Base-by-base conservation (phyloP, 202 grass and related monocot genomes). In the Cymbopogon flexuosus region DNA sequence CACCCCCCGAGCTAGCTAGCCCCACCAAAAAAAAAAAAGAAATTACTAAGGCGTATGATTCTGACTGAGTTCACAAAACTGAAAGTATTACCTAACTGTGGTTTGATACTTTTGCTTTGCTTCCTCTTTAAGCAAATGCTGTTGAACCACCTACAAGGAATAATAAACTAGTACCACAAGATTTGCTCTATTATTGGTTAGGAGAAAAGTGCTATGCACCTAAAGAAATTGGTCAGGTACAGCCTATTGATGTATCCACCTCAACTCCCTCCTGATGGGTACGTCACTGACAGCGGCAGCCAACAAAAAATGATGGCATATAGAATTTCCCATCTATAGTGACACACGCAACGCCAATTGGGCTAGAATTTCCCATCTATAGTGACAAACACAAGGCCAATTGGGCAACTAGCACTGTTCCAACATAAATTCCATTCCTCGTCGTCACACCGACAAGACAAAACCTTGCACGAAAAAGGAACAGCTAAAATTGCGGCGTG, bases 241-340 rank as follows among this genome's bases (percentile, higher is more conserved):
- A 72, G 42, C 83, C 34, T 24, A 10, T 4, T 15, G 75, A 73
- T 27, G 68, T 79, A 79, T 13, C 75, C 83, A 65, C 69, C 61
- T 79, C 35, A 79, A 85, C 67, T 31, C n/a, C 34, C 45, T 16
- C 47, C 35, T 72, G 57, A 24, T 34, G 5, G 35, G 34, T 23
- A 49, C 43, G 58, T 47, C 59, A 45, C 15, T 41, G 43, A 45
- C 6, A 36, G 46, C 27, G 22, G 12, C 76, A 41, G 31, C 33
- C 57, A 72, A 31, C 75, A 64, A 52, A 6, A 42, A 19, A 64
- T 51, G 23, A 12, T 22, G 23, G 6, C 21, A 61, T 45, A 68
- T 34, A 42, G 75, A 42, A 42, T 65, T 66, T 29, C 30, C 11
- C 14, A 79, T 23, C 59, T 45, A 34, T 65, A 45, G 18, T 2